phyloP scores from a whole-genome alignment of 345 rosid genomes.

The Melastoma malabathricum region DNA sequence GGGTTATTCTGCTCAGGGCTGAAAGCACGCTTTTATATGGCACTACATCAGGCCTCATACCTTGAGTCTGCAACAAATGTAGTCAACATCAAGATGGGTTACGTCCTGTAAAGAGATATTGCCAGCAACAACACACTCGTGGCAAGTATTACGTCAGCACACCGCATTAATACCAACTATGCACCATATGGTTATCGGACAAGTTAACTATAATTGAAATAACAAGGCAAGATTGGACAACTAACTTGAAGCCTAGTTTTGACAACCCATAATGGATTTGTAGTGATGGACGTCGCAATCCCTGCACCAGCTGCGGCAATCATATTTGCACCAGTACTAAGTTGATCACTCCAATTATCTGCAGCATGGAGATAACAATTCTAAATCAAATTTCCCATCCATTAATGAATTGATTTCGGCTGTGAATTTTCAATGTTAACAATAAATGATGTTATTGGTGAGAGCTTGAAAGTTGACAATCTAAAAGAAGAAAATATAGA shows the following conservation, averaged over 20 bases:
- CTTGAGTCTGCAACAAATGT: constrained; percentile 19
- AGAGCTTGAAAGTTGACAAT: no score
- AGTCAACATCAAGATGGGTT: no score
- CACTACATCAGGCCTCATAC: constrained; percentile 43
- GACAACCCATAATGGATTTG: constrained; percentile 98
- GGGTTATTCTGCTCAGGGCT: constrained; percentile 63
- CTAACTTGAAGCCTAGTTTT: constrained; percentile 92
- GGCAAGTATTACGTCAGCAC: no score
- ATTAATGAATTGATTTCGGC: not conserved
- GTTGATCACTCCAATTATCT: constrained; percentile 38
- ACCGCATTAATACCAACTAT: no score
- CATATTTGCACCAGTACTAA: constrained; percentile 62
- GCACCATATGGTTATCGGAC: no score
- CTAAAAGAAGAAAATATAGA: no score
- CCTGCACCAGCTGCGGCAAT: constrained; percentile 96
- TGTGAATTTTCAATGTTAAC: no score
- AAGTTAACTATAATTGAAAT: no score
- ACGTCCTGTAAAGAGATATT: no score
- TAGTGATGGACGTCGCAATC: constrained; percentile 69
- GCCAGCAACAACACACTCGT: no score
- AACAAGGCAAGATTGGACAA: constrained; percentile 1
- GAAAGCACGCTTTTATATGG: constrained; percentile 69
- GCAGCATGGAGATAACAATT: constrained; percentile 3
- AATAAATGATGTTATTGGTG: no score
- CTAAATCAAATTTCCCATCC: not conserved